phyloP scores from a whole-genome alignment of 768 basidiomycete genomes.

The Amanita fuliginea region DNA sequence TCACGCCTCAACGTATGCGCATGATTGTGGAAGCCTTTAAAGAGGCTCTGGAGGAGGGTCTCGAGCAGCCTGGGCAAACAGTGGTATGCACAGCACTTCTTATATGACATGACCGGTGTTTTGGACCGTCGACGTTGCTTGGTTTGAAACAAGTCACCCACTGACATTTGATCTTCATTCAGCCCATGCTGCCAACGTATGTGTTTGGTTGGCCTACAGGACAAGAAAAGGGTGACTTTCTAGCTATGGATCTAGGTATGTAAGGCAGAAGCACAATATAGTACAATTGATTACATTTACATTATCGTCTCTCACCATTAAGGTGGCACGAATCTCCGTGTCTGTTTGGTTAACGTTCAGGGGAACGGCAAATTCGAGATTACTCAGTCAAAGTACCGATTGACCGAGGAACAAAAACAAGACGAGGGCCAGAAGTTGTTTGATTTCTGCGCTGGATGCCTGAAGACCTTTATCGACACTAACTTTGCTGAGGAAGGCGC shows the following conservation, averaged over 20 bases:
- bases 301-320: neutral
- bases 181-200: constrained; percentile 96
- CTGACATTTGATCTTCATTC: constrained; percentile 8
- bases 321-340: constrained; percentile 97
- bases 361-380: constrained; percentile 97
- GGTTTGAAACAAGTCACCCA: neutral
- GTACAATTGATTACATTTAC: neutral
- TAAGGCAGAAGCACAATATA: constrained; percentile 4
- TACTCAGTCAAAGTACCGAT: constrained; percentile 93
- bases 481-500: constrained; percentile 45
- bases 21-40: constrained; percentile 97
- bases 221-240: constrained; percentile 78
- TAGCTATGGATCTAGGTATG: constrained; percentile 83
- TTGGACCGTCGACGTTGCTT: neutral
- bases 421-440: constrained; percentile 93
- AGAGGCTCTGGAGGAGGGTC: constrained; percentile 79
- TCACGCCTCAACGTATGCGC: constrained; percentile 86
- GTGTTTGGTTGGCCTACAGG: constrained; percentile 96
- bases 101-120: neutral
- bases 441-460: constrained; percentile 94
- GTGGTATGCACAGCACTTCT: constrained; percentile 55
- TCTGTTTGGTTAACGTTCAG: constrained; percentile 87
- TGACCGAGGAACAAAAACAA: constrained; percentile 97
- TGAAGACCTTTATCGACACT: constrained; percentile 79
- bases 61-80: constrained; percentile 71